Evolutionary conservation across 495 filamentous ascomycete genomes (phyloP), one percentile per base, ranked within the genome.

Genomic region (Paragyromitra xinjiangensis): DNA sequence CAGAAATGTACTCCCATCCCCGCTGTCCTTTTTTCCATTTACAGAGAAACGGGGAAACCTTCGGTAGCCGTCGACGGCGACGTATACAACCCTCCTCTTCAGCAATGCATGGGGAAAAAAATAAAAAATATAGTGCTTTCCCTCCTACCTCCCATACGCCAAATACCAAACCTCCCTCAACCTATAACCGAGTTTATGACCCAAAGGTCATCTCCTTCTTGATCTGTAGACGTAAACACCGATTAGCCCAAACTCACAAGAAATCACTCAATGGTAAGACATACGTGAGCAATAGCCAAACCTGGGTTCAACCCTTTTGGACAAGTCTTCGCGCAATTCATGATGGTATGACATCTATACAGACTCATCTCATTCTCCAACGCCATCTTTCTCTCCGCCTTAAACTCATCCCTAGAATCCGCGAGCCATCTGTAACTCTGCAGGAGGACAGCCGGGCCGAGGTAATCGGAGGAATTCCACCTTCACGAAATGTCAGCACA

Each of bases 291-390:
- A 87, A 99, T 97, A 3, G 95, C 95, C 80, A 90, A 87, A 58
- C 92, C 95, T 19, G 95, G 95, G 87, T 98, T 99, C 83, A 99
- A 85, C 37, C 95, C 95, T 92, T 99, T 99, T 82, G 95, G 95
- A 85, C 95, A 99, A 69, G 95, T 97, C 84, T 92, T 88, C 77
- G 93, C 91, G 90, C 95, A 99, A 88, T 99, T 99, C 80, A 99
- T 88, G 84, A 99, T 99, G 71, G 95, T 99, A 88, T 99, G 95
- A 89, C 95, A 99, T 81, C 95, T 89, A 88, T 98, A 99, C 83
- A 99, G 82, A 86, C 92, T 95, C 95, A 99, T 99, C 84, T 91
- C 94, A 87, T 99, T 99, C 86, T 99, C 94, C 80, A 99, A 86
- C 74, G 91, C 91, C 69, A 90, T 91, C 90, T 94, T 94, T 82